A percentile compares a stretch with the other conserved stretches of the same genome.
Conservation (phyloP, 2,329 filamentous ascomycete species). For the Rhytidhysteron rufulum region DNA sequence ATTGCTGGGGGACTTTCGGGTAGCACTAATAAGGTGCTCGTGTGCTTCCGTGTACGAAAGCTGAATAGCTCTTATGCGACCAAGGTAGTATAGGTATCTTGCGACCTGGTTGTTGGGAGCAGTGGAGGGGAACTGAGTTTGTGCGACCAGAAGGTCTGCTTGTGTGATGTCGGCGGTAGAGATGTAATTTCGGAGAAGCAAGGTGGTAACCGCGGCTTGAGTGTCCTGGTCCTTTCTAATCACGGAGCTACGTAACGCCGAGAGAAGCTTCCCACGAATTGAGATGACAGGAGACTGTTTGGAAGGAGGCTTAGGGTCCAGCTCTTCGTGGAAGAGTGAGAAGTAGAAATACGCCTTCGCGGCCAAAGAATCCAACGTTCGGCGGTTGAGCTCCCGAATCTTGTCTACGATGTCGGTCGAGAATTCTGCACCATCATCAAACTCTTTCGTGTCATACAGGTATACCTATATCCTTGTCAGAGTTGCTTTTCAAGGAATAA, state of each 20-base stretch:
- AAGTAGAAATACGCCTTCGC: conserved; percentile 99
- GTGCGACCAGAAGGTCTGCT: conserved; percentile 90
- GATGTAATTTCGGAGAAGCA: conserved; percentile 93
- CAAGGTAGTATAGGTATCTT: conserved; percentile 94
- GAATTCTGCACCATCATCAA: conserved; percentile 76
- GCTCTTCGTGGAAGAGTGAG: conserved; percentile 89
- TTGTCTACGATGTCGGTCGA: conserved; percentile 79
- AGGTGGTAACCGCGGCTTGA: conserved; percentile 92
- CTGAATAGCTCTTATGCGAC: conserved; percentile 93
- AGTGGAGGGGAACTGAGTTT: conserved; percentile 90
- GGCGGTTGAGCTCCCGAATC: conserved; percentile 84
- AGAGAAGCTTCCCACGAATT: conserved; percentile 80
- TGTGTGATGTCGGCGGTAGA: conserved; percentile 95
- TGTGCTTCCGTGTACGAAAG: conserved; percentile 96
- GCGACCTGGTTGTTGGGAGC: conserved; percentile 98
- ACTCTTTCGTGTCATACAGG: conserved; percentile 80
- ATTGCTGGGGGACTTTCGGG: conserved; percentile 89
- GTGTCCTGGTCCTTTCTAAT: conserved; percentile 95
- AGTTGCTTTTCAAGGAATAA: too few species aligned
- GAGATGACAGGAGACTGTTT: conserved; percentile 81
- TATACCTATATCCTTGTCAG: conserved; percentile 60
- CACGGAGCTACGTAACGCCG: conserved; percentile 89
- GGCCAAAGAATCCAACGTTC: conserved; percentile 88
- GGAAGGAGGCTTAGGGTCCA: conserved; percentile 81
- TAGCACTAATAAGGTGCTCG: conserved; percentile 87